Evolutionary conservation across 2,329 filamentous ascomycete species (phyloP).

Genomic region (Trichoderma sp.): DNA sequence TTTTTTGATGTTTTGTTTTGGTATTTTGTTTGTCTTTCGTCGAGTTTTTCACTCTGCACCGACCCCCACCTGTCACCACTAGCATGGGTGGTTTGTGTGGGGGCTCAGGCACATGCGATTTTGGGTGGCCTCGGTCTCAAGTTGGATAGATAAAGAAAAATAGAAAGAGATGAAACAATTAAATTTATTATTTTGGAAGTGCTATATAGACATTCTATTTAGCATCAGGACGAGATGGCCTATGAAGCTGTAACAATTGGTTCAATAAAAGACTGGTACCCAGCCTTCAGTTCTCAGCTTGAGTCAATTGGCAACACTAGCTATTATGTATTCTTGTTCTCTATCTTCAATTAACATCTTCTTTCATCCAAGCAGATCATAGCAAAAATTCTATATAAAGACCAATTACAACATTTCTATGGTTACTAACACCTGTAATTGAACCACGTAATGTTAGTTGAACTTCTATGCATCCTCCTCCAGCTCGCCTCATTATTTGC

Average conservation of each 20-base stretch:
- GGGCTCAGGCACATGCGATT: background rate
- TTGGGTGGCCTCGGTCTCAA: background rate
- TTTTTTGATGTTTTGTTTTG: no score
- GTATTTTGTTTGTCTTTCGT: background rate
- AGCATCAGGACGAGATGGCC: background rate
- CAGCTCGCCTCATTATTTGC: background rate
- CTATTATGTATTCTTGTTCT: background rate
- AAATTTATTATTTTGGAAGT: background rate
- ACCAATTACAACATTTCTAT: background rate
- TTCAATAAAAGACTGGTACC: background rate
- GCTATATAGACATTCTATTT: background rate
- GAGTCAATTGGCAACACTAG: background rate
- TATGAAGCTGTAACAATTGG: no score
- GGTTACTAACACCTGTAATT: background rate
- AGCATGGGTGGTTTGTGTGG: background rate
- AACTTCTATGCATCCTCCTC: background rate
- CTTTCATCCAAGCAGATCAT: background rate
- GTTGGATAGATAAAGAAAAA: background rate
- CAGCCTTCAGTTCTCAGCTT: background rate
- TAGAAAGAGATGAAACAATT: background rate
- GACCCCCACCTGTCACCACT: background rate
- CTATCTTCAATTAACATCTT: background rate
- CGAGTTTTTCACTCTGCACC: background rate
- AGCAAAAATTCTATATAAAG: background rate
- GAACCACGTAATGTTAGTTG: background rate